Percentiles rank a stretch among this genome's conserved stretches.
Conservation (phyloP, 78 protist species). For the Chrysochromulina parva region DNA sequence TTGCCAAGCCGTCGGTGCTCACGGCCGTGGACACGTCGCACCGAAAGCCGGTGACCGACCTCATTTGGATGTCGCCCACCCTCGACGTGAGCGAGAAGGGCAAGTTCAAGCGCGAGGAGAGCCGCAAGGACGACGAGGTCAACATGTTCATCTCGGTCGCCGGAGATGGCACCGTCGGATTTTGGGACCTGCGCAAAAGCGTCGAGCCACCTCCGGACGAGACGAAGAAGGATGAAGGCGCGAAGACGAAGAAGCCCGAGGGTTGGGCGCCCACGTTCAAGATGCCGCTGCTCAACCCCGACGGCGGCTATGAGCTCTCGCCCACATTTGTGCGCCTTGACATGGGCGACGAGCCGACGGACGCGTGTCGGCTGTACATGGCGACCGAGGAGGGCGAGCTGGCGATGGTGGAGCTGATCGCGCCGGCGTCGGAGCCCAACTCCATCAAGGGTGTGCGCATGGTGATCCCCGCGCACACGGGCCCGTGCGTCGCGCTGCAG, state of each 20-base stretch:
- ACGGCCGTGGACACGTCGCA: constrained; percentile 26
- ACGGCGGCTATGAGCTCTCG: not conserved
- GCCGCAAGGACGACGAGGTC: not conserved
- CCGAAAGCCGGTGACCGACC: not conserved
- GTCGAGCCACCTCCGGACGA: not conserved
- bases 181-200: constrained; percentile 28
- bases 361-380: not conserved
- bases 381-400: constrained; percentile 23
- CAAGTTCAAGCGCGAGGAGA: not conserved
- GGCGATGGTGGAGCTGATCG: not conserved
- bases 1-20: not conserved
- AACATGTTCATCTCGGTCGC: constrained; percentile 1
- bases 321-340: not conserved
- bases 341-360: not conserved
- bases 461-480: constrained; percentile 8
- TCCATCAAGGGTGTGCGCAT: not conserved
- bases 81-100: not conserved
- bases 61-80: not conserved
- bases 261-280: constrained; percentile 18
- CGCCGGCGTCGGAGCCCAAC: not conserved
- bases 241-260: not conserved
- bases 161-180: not conserved
- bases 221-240: no score
- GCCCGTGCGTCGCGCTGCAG: constrained; percentile 13
- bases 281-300: not conserved